Base-by-base conservation (phyloP, 495 filamentous ascomycete genomes). In the Beverwykella pulmonaria region DNA sequence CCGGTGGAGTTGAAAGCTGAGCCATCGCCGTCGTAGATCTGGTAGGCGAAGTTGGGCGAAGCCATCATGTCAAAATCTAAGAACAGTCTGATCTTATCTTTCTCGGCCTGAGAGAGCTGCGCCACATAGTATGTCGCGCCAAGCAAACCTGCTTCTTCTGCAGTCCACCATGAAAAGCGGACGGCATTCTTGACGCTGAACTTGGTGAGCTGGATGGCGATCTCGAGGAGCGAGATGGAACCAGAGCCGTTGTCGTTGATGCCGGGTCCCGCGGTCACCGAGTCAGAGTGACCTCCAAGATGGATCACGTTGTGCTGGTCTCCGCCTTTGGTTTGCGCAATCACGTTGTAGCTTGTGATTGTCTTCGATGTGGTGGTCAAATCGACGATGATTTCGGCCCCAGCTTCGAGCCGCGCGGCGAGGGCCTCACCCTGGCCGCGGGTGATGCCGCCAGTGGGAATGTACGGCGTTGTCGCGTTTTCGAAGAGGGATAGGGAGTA, bases 31-130 rank as follows among this genome's bases (percentile, higher is more conserved):
- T 92, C 89, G 72, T 89, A 90, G 75, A 90, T 82, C 72, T 83
- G 83, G 71, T 84, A 82, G 15, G 82, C 79, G 70, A 85, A 91
- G 80, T 91, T 91, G 54, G 89, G 88, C 15, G 81, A 85, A 48
- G 88, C 89, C 63, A 90, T 87, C 88, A 91, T 91, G 76, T 91
- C 89, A 67, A 90, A 89, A 78, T 91, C 89, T 67, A 91, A 85
- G 70, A 90, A 88, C 1, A 89, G 81, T 0, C 81, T 73, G 65
- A 91, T 83, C 72, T 87, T 86, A 46, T 74, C 78, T 12, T 83
- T 77, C 53, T 86, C 84, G 17, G 77, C 77, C 7, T 78, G 58
- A 29, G 75, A 68, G 58, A 84, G 79, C 23, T 73, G 71, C 22
- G 79, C 74, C 64, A 90, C 81, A 74, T 88, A 90, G 73, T 79